phyloP scores from a whole-genome alignment of 495 filamentous ascomycete genomes.

The Patellaria atrata region DNA sequence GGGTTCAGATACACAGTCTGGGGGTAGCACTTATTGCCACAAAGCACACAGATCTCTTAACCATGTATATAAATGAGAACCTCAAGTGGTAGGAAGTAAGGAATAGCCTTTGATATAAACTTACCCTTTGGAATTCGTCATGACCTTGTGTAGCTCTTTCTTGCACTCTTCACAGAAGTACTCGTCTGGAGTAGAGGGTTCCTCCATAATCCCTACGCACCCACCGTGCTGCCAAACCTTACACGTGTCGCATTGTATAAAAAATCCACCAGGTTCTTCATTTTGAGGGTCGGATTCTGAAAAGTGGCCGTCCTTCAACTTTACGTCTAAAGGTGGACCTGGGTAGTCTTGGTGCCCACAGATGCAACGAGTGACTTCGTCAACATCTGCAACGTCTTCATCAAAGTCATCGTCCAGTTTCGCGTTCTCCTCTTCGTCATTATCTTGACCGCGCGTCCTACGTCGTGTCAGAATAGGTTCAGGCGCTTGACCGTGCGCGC shows the following conservation, averaged over 20 bases:
- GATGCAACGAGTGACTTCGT: constrained; percentile 87
- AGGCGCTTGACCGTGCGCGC: constrained; percentile 37
- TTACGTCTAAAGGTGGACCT: constrained; percentile 56
- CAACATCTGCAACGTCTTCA: constrained; percentile 55
- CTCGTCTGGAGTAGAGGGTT: constrained; percentile 80
- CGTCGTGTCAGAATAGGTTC: constrained; percentile 59
- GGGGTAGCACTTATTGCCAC: too few species aligned
- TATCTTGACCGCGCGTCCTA: constrained; percentile 51
- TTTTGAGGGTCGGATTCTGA: constrained; percentile 44
- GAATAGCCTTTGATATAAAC: constrained; percentile 30
- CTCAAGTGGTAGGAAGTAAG: constrained; percentile 13
- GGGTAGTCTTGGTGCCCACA: constrained; percentile 93
- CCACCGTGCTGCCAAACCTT: constrained; percentile 99
- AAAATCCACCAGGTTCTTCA: constrained; percentile 85
- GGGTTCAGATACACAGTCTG: too few species aligned
- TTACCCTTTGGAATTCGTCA: constrained; percentile 72
- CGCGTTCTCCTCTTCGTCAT: constrained; percentile 40
- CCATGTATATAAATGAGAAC: too few species aligned
- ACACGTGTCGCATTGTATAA: constrained; percentile 94
- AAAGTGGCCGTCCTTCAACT: constrained; percentile 18
- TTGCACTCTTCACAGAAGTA: constrained; percentile 96
- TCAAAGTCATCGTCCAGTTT: constrained; percentile 40
- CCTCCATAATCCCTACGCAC: constrained; percentile 93
- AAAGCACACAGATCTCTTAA: too few species aligned
- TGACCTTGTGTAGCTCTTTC: constrained; percentile 77